phyloP scores from a whole-genome alignment of 108 stramenopile genomes.

The Epithemia pelagica region DNA sequence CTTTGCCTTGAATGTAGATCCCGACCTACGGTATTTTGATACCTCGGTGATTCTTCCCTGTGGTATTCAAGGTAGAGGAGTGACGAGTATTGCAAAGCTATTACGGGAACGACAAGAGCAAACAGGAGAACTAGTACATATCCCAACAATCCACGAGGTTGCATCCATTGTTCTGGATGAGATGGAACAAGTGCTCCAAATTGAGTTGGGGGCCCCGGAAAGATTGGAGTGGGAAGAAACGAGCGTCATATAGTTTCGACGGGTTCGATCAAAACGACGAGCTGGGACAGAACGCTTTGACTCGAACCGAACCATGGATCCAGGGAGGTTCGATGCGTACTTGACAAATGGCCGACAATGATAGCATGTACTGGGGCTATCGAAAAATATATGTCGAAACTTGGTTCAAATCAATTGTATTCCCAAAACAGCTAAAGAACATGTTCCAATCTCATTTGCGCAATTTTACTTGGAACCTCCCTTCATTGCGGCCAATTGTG shows the following conservation, averaged over 20 bases:
- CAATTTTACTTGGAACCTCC: too few species aligned
- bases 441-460: too few species aligned
- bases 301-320: too few species aligned
- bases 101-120: slow-evolving; percentile 26
- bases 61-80: slow-evolving; percentile 75
- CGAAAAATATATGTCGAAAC: too few species aligned
- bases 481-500: slow-evolving; percentile 2
- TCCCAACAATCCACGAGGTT: slow-evolving; percentile 22
- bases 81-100: slow-evolving; percentile 66
- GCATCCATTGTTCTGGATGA: slow-evolving; percentile 19
- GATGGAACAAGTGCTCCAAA: slow-evolving; percentile 31
- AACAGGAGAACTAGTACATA: neutral
- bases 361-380: too few species aligned
- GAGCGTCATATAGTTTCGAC: too few species aligned
- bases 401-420: too few species aligned
- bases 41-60: slow-evolving; percentile 67
- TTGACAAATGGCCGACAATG: too few species aligned
- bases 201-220: slow-evolving; percentile 4
- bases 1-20: slow-evolving; percentile 91
- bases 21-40: slow-evolving; percentile 73
- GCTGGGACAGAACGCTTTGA: too few species aligned
- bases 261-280: too few species aligned
- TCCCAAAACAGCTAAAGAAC: too few species aligned
- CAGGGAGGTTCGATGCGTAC: too few species aligned
- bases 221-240: neutral